Percentiles rank a stretch among this genome's conserved stretches.
Conservation (phyloP, 352 stramenopile species). For the Blastocystis sp. region DNA sequence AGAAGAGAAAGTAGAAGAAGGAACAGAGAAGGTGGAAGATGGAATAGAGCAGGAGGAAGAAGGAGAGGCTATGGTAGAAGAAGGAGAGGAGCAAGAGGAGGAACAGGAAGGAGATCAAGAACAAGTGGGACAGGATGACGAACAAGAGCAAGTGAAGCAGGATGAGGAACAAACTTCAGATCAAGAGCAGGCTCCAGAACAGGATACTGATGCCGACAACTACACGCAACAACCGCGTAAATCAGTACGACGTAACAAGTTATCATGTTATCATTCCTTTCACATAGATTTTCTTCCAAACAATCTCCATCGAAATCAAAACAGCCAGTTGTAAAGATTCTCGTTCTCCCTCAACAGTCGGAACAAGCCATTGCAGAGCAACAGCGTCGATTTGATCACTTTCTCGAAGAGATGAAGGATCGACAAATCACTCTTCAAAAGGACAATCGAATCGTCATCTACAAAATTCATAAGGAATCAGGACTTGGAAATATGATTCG, state of each 20-base stretch:
- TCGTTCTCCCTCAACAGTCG: neutral
- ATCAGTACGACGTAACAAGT: neutral
- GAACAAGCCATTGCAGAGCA: neutral
- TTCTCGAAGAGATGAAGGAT: neutral
- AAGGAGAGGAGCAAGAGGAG: neutral
- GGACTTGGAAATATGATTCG: constrained; percentile 58
- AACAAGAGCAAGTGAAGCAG: too few relatives aligned
- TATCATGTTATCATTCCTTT: neutral
- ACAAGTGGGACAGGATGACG: neutral
- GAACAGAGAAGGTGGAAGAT: neutral
- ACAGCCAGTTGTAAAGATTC: neutral
- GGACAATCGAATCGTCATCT: neutral
- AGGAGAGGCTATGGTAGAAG: neutral
- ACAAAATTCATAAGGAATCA: constrained; percentile 28
- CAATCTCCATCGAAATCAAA: neutral
- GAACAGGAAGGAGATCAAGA: neutral
- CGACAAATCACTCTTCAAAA: neutral
- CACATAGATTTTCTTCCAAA: neutral
- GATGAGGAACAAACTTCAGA: too few relatives aligned
- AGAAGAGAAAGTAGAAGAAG: neutral
- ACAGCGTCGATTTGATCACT: neutral
- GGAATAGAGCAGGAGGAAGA: neutral
- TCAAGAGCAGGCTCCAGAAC: neutral
- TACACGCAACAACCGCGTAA: neutral
- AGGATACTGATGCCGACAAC: neutral